These are phyloP conservation scores for Dicorynia guianensis DNA, from an alignment of 306 rosid species.

Conservation along the genomic window DNA sequence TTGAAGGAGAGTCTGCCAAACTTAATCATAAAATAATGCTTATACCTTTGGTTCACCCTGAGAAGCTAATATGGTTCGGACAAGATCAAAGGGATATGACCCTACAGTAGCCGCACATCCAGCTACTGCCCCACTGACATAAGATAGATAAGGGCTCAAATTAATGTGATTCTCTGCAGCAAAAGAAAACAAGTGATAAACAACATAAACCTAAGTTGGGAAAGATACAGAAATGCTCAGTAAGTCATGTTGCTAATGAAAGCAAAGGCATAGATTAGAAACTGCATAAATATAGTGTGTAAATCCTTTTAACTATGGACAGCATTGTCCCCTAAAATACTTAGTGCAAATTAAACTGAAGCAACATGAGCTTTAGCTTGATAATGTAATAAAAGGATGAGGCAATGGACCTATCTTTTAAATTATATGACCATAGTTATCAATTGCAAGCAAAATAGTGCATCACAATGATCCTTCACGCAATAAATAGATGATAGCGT, in stretches of 20 bases:
- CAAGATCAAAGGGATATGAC: constrained; percentile 95
- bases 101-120: constrained; percentile 97
- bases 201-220: constrained; percentile 27
- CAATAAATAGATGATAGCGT: too few relatives aligned
- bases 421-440: not conserved
- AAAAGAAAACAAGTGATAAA: constrained; percentile 39
- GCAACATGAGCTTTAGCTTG: not conserved
- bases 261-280: not conserved
- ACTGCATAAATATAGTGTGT: not conserved
- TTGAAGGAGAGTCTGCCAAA: not conserved
- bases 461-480: too few relatives aligned
- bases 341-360: not conserved
- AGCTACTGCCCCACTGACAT: constrained; percentile 88
- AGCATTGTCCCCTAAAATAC: not conserved
- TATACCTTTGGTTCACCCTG: constrained; percentile 98
- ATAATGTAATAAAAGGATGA: not conserved
- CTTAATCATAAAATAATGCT: constrained; percentile 16
- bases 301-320: constrained; percentile 5
- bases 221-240: constrained; percentile 10
- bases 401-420: not conserved
- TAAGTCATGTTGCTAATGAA: not conserved
- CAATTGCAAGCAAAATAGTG: too few relatives aligned
- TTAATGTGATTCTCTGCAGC: constrained; percentile 80
- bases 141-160: constrained; percentile 88
- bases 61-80: constrained; percentile 93